A percentile compares a stretch with the other conserved stretches of the same genome.
phyloP scores from a whole-genome alignment of 305 asterid species.

The Fraxinus xanthoxyloides region DNA sequence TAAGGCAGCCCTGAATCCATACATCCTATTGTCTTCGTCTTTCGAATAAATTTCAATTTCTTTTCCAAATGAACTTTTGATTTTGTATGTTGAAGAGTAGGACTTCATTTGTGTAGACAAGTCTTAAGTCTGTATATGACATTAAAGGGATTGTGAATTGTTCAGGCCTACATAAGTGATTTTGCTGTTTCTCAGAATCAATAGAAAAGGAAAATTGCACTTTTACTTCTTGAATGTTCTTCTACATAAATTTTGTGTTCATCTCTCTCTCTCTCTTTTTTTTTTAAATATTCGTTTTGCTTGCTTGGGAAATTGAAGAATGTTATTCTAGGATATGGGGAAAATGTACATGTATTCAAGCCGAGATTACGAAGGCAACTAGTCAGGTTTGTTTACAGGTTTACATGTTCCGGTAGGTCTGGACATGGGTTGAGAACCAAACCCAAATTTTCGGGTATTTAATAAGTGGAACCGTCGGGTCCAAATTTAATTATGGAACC shows the following conservation, averaged over 20 bases:
- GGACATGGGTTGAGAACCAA: no score
- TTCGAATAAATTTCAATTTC: background rate
- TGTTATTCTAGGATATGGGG: background rate
- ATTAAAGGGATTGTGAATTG: background rate
- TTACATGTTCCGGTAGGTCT: background rate
- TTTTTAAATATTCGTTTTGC: background rate
- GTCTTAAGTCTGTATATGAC: background rate
- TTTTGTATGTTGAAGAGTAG: background rate
- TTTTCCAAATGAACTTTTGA: background rate
- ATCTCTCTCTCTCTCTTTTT: background rate
- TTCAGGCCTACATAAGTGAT: background rate
- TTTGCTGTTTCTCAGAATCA: background rate
- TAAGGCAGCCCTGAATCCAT: constrained; percentile 20
- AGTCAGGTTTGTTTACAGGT: background rate
- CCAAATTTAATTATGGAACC: no score
- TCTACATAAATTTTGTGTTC: background rate
- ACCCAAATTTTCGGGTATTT: no score
- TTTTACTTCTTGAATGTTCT: background rate
- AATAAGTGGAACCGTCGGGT: no score
- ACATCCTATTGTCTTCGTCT: background rate
- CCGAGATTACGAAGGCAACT: background rate
- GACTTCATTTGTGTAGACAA: background rate
- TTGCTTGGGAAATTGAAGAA: background rate
- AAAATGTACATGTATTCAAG: background rate
- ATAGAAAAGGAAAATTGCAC: background rate